Evolutionary conservation across 2,329 filamentous ascomycete species (phyloP), one percentile per base, ranked within the genome.

Genomic region (Sclerotinia sclerotiorum): DNA sequence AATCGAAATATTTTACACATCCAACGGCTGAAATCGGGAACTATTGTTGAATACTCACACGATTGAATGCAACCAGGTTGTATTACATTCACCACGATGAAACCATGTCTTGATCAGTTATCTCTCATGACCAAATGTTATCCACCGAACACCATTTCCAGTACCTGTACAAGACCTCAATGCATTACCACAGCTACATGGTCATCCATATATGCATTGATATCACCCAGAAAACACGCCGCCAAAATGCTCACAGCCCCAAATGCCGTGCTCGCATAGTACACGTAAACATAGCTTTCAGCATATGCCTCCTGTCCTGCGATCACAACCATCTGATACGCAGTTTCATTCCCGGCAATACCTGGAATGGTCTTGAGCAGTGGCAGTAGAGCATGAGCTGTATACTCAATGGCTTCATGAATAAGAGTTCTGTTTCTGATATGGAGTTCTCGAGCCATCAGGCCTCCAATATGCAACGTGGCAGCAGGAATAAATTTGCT

Each of bases 191-290:
- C 69, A n/a, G 69, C 66, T n/a, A 70, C 61, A 51, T 70, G 69
- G 32, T 66, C 67, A 35, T 70, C 66, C 70, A 70, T 85, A 72
- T 84, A 85, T 75, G 81, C 77, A 49, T 78, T 80, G 67, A 89
- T 87, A 72, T 88, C 82, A 2, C 84, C 85, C 74, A 89, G 76
- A 72, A 88, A 87, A 69, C 84, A 80, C 63, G 84, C 83, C 0
- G 85, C 81, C 15, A 88, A 49, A 60, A 88, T 84, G 11, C 83
- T 82, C 0, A 87, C 74, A 0, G 71, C 80, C 0, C 87, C 87
- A 74, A 89, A 89, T 0, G 83, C 85, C 73, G 89, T 87, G 74
- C 84, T 88, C 35, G 81, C 80, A 57, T 69, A 71, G n/a, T 68
- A 71, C 2, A 71, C 70, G 42, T 68, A 71, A 24, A 58, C 51